Percentiles rank a stretch among this genome's conserved stretches.
Evolutionary conservation across 179 eudicot genomes (phyloP).

Genomic region (Beta corolliflora): DNA sequence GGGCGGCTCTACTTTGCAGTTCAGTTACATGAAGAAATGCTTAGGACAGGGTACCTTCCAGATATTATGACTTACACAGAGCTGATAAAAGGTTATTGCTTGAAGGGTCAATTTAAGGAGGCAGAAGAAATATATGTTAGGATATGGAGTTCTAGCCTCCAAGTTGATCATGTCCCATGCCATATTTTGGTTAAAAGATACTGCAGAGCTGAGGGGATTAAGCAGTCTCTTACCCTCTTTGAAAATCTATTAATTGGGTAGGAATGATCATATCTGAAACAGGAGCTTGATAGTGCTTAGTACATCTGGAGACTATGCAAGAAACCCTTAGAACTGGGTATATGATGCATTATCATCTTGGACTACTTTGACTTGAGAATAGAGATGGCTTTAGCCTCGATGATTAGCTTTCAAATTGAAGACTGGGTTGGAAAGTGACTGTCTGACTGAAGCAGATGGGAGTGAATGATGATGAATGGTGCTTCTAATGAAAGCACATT

Average conservation of each 20-base stretch:
- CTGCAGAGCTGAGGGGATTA: slow-evolving; percentile 50
- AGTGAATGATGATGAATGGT: neutral
- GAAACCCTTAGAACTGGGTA: neutral
- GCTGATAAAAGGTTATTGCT: slow-evolving; percentile 56
- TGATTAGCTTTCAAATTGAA: neutral
- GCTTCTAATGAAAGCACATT: neutral
- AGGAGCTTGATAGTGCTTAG: neutral
- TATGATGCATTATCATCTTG: slow-evolving; percentile 1
- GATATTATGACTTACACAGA: slow-evolving; percentile 75
- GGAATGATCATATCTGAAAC: neutral
- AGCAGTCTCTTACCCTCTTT: slow-evolving; percentile 50
- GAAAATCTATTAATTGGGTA: slow-evolving; percentile 40
- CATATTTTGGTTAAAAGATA: slow-evolving; percentile 56
- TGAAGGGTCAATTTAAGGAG: slow-evolving; percentile 46
- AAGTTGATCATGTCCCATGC: slow-evolving; percentile 66
- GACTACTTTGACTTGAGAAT: neutral
- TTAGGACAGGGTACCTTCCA: slow-evolving; percentile 54
- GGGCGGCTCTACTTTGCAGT: slow-evolving; percentile 52
- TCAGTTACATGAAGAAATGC: slow-evolving; percentile 62
- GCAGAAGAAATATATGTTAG: slow-evolving; percentile 57
- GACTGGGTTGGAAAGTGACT: neutral
- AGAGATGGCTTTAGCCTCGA: neutral
- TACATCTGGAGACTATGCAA: neutral
- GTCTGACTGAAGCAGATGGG: neutral
- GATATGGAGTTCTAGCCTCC: slow-evolving; percentile 46